These are phyloP conservation scores for Eucalyptus decipiens DNA, from an alignment of 345 rosid genomes.

Conservation along the genomic window DNA sequence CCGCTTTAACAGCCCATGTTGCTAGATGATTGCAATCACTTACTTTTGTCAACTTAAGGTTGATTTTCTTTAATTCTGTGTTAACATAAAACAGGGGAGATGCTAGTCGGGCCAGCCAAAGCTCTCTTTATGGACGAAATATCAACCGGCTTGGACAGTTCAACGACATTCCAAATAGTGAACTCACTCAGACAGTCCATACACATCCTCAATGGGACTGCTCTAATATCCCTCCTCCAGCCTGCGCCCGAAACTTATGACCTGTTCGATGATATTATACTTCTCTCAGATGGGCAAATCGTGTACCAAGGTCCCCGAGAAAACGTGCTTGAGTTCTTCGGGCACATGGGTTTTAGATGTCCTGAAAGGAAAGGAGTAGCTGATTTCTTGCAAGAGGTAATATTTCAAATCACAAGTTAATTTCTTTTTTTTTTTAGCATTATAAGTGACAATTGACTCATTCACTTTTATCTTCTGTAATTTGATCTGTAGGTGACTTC, in stretches of 20 bases:
- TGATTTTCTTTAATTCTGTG: not conserved
- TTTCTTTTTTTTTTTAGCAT: not conserved
- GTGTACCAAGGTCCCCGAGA: conserved; percentile 74
- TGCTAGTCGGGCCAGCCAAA: conserved; percentile 70
- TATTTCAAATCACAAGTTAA: not conserved
- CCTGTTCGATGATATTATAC: conserved; percentile 66
- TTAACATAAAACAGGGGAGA: conserved; percentile 34
- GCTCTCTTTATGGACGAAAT: conserved; percentile 89
- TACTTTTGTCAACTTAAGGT: not conserved
- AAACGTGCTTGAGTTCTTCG: conserved; percentile 57
- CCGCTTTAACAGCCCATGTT: not conserved
- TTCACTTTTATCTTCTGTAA: not conserved
- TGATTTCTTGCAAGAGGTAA: conserved; percentile 80
- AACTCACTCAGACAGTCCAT: conserved; percentile 51
- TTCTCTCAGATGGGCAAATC: conserved; percentile 70
- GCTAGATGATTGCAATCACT: not conserved
- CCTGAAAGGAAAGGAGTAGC: conserved; percentile 84
- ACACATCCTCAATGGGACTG: conserved; percentile 57
- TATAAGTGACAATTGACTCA: not conserved
- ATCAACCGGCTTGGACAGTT: conserved; percentile 76
- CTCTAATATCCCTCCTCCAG: conserved; percentile 71
- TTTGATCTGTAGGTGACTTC: conserved; percentile 31
- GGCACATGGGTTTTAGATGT: conserved; percentile 50
- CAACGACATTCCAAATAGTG: conserved; percentile 76
- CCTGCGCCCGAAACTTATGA: conserved; percentile 76